These are phyloP conservation scores for Anaeromyces robustus DNA, from an alignment of 192 early-diverging fungal genomes.

Conservation along the genomic window DNA sequence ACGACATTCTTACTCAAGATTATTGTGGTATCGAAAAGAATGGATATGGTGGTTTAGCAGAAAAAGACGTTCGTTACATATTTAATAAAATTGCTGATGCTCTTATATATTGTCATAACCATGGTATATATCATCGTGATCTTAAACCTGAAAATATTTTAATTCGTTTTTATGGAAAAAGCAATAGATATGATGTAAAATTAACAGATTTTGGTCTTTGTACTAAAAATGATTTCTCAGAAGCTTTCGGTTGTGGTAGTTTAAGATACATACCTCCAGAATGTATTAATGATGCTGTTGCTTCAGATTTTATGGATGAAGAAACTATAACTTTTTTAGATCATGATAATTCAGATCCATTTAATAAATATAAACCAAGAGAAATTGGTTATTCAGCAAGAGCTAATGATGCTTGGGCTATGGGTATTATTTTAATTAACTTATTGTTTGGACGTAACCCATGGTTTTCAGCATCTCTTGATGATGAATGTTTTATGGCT, in stretches of 20 bases:
- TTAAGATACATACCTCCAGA: conserved; percentile 82
- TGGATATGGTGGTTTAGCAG: background rate
- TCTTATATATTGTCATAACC: conserved; percentile 55
- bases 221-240: conserved; percentile 43
- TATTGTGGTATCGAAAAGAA: background rate
- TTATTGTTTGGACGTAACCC: conserved; percentile 69
- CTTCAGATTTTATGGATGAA: background rate
- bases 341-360: background rate
- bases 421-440: conserved; percentile 82
- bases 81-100: conserved; percentile 52
- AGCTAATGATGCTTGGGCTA: conserved; percentile 74
- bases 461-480: conserved; percentile 18
- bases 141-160: conserved; percentile 65
- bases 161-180: background rate
- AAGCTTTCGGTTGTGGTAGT: conserved; percentile 75
- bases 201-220: background rate
- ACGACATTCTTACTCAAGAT: background rate
- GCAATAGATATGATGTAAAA: conserved; percentile 1
- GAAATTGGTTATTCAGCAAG: conserved; percentile 42
- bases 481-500: background rate
- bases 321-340: background rate
- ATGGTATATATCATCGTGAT: conserved; percentile 80
- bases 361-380: background rate
- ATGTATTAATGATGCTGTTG: background rate
- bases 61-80: background rate